Conservation (phyloP, 2,329 filamentous ascomycete genomes). For the Nigrospora sphaerica region DNA sequence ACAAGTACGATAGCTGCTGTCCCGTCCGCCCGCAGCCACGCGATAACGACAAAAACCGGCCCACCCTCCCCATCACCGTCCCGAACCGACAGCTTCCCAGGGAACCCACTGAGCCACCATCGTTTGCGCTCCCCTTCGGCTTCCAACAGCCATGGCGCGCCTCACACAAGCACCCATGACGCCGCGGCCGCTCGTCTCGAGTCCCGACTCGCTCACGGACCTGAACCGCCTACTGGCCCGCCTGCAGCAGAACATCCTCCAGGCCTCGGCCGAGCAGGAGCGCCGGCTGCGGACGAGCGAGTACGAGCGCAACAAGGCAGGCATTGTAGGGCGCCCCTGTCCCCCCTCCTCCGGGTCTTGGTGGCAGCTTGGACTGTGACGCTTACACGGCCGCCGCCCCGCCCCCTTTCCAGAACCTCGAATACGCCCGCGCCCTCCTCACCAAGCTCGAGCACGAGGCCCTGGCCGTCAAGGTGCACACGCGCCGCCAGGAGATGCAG, state of each 20-base stretch:
- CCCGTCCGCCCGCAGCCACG: too few relatives aligned
- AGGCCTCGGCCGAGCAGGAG: conserved; percentile 52
- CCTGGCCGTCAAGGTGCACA: conserved; percentile 47
- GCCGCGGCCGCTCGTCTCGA: conserved; percentile 16
- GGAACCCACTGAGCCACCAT: too few relatives aligned
- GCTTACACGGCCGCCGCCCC: too few relatives aligned
- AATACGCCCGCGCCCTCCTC: conserved; percentile 62
- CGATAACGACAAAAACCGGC: too few relatives aligned
- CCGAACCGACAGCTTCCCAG: too few relatives aligned
- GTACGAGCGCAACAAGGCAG: conserved; percentile 57
- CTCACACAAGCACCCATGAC: conserved; percentile 21
- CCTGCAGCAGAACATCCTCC: conserved; percentile 58
- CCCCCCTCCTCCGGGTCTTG: background rate
- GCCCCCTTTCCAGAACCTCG: conserved; percentile 50
- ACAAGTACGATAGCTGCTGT: too few relatives aligned
- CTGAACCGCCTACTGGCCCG: conserved; percentile 59
- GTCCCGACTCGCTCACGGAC: conserved; percentile 35
- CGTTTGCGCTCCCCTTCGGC: too few relatives aligned
- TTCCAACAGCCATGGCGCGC: conserved; percentile 16
- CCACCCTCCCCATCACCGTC: too few relatives aligned
- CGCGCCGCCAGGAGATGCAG: conserved; percentile 54
- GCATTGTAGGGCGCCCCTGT: conserved; percentile 33
- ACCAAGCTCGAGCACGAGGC: conserved; percentile 65
- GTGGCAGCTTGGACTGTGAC: background rate
- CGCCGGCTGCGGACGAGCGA: conserved; percentile 50